Percentiles rank a stretch among this genome's conserved stretches.
phyloP scores from a whole-genome alignment of 2,329 filamentous ascomycete genomes.

The Fusarium oxysporum region DNA sequence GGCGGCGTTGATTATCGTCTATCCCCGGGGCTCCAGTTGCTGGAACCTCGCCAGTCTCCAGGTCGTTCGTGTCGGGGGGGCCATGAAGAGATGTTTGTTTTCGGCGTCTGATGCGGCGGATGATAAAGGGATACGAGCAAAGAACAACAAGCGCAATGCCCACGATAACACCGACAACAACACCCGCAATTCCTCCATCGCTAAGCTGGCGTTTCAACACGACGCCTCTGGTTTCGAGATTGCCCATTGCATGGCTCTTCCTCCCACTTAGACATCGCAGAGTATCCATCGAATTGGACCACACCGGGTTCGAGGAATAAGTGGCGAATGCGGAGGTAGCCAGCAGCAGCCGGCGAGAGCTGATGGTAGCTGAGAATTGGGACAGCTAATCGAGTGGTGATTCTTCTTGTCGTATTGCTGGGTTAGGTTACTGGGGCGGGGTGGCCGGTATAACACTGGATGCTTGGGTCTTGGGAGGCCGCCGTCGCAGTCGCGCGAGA shows the following conservation, averaged over 20 bases:
- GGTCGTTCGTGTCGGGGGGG: slow-evolving; percentile 41
- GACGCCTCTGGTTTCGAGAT: slow-evolving; percentile 33
- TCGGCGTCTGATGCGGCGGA: slow-evolving; percentile 48
- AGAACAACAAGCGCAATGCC: slow-evolving; percentile 50
- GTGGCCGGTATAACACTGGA: slow-evolving; percentile 29
- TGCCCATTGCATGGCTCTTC: slow-evolving; percentile 40
- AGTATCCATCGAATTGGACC: slow-evolving; percentile 38
- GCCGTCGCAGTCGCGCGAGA: slow-evolving; percentile 40
- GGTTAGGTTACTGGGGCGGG: slow-evolving; percentile 34
- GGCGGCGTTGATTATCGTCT: slow-evolving; percentile 45
- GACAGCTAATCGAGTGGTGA: slow-evolving; percentile 20
- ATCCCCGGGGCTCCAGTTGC: slow-evolving; percentile 16
- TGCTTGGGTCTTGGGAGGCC: slow-evolving; percentile 41
- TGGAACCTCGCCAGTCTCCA: slow-evolving; percentile 47
- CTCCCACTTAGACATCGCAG: slow-evolving; percentile 36
- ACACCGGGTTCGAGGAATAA: slow-evolving; percentile 19
- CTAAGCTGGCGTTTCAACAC: slow-evolving; percentile 47
- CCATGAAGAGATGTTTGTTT: slow-evolving; percentile 40
- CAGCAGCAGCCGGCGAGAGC: slow-evolving; percentile 41
- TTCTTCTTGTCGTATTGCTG: slow-evolving; percentile 25
- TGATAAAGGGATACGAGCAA: slow-evolving; percentile 55
- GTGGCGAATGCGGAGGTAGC: slow-evolving; percentile 19
- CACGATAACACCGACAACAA: slow-evolving; percentile 52
- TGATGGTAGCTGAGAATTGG: slow-evolving; percentile 28
- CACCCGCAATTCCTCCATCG: slow-evolving; percentile 53